Evolutionary conservation across 2,329 filamentous ascomycete species (phyloP), one percentile per base, ranked within the genome.

Genomic region (Fusarium mundagurra): DNA sequence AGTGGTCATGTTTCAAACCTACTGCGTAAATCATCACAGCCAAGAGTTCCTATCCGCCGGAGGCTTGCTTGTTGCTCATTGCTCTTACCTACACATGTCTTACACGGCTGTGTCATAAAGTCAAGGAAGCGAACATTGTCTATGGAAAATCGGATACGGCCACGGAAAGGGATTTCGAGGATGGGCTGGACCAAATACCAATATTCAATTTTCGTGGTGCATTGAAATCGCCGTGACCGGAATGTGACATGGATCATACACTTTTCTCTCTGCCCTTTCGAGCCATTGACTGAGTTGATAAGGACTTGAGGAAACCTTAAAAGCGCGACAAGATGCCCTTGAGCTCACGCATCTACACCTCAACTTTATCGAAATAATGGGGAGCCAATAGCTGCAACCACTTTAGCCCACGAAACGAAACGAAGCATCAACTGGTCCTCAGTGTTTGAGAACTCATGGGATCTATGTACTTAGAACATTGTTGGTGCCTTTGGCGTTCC

Each of bases 361-460:
- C 45, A 50, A 50, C 38, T 39, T 34, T 20, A 38, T 50, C 33
- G n/a, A 43, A 65, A 39, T 29, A 39, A 45, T 27, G 17, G 41
- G 36, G 69, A 65, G 55, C 44, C 55, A 59, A 48, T 31, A 54
- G 27, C 50, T 74, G 71, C 55, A 73, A 72, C 67, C 67, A 64
- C 67, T 68, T 74, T 59, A 68, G 45, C 60, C 22, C 20, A 39
- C 24, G 48, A 45, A 43, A 27, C 17, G 33, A 62, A 64, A 60
- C 34, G 38, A 67, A 51, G 16, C 41, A 27, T 47, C 55, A 51
- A 27, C 43, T 45, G 22, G 39, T 38, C 71, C 58, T 59, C 71
- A 36, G 33, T 45, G 34, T 59, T 33, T 34, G 41, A 50, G 39
- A 39, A 31, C 27, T 43, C 29, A 27, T 64, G 43, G 47, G 51